A percentile compares a stretch with the other conserved stretches of the same genome.
Conservation (phyloP, 495 filamentous ascomycete genomes). For the Tetracladium setigerum region DNA sequence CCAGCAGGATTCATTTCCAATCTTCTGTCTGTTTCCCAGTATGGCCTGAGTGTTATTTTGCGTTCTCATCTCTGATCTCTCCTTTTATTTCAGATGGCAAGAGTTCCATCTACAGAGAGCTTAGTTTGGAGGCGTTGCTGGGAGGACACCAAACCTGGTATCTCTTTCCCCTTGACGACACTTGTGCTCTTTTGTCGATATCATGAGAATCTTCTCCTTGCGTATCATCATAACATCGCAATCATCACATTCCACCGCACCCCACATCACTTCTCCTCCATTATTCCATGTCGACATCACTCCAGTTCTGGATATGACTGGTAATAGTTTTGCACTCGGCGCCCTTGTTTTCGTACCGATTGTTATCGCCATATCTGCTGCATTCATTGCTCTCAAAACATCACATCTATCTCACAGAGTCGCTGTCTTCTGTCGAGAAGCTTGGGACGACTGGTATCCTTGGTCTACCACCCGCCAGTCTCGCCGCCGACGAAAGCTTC, state of each 20-base stretch:
- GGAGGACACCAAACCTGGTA: too few species aligned
- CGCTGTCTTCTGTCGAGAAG: background rate
- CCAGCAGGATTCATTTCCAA: too few species aligned
- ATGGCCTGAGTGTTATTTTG: too few species aligned
- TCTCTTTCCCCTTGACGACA: too few species aligned
- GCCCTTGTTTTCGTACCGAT: conserved; percentile 50
- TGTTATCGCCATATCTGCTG: conserved; percentile 34
- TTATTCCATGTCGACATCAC: conserved; percentile 19
- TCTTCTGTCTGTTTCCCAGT: too few species aligned
- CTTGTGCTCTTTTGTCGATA: too few species aligned
- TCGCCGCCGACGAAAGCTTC: conserved; percentile 16
- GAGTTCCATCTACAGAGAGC: too few species aligned
- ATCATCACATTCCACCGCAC: conserved; percentile 7
- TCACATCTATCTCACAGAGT: conserved; percentile 3
- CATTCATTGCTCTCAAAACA: conserved; percentile 37
- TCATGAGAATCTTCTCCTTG: background rate
- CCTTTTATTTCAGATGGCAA: too few species aligned
- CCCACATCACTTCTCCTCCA: conserved; percentile 7
- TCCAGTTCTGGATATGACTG: conserved; percentile 29
- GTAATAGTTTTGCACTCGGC: conserved; percentile 29
- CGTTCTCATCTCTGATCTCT: too few species aligned
- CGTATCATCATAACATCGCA: background rate
- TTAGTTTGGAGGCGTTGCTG: too few species aligned
- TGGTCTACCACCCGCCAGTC: conserved; percentile 1
- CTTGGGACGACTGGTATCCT: conserved; percentile 10